A percentile compares a stretch with the other conserved stretches of the same genome.
Evolutionary conservation across 176 grass and related monocot genomes (phyloP).

Genomic region (Avena atlantica): DNA sequence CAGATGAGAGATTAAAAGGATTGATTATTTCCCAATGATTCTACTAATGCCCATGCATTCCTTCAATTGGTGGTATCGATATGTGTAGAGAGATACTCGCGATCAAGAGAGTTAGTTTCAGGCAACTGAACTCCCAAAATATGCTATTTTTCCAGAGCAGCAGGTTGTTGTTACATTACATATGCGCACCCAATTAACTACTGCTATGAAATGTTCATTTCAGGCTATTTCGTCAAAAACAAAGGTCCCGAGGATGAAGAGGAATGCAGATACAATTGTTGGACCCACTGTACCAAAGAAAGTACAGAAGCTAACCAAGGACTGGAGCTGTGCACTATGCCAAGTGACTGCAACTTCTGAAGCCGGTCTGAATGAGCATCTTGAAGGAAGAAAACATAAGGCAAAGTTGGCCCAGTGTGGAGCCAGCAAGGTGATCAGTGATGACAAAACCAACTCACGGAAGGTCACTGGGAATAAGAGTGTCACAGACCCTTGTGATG

Average conservation of each 20-base stretch:
- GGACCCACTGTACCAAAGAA: not conserved
- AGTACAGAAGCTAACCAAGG: not conserved
- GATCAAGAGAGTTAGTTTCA: constrained; percentile 14
- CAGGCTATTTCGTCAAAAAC: constrained; percentile 39
- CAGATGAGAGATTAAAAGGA: not conserved
- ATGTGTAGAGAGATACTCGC: too few relatives aligned
- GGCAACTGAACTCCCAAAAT: not conserved
- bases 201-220: constrained; percentile 19
- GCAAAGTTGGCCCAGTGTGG: constrained; percentile 36
- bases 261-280: constrained; percentile 20
- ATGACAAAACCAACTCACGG: not conserved
- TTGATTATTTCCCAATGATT: not conserved
- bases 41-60: constrained; percentile 14
- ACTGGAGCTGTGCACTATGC: constrained; percentile 55
- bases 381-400: constrained; percentile 20
- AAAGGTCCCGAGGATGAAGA: constrained; percentile 29
- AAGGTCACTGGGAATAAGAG: not conserved
- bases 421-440: not conserved
- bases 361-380: constrained; percentile 32
- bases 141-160: constrained; percentile 13
- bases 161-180: not conserved
- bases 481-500: not conserved
- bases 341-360: constrained; percentile 51
- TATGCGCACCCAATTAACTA: constrained; percentile 22
- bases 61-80: too few relatives aligned